Evolutionary conservation across 192 early-diverging fungal species (phyloP).

Genomic region (Kickxella alabastrina): DNA sequence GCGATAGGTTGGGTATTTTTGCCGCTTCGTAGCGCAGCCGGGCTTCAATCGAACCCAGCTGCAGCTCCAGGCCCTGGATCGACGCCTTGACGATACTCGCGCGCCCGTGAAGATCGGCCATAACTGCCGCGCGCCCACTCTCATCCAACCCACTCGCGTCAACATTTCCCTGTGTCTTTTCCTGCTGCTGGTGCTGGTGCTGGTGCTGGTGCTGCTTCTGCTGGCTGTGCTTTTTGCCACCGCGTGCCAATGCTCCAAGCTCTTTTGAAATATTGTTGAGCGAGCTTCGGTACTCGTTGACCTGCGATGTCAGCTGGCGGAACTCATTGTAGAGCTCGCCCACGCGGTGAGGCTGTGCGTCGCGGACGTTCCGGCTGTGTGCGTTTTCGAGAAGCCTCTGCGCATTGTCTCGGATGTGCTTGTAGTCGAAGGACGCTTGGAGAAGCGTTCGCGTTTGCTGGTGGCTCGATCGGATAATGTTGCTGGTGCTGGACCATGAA

Average conservation of each 20-base stretch:
- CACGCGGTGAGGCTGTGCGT: conserved; percentile 48
- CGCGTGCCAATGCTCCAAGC: conserved; percentile 32
- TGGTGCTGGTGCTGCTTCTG: too few relatives aligned
- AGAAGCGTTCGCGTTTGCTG: conserved; percentile 13
- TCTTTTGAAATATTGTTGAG: conserved; percentile 51
- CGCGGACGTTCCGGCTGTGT: conserved; percentile 53
- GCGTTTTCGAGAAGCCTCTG: conserved; percentile 48
- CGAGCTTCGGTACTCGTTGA: conserved; percentile 35
- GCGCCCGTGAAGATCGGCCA: conserved; percentile 14
- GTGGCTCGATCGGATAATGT: background rate
- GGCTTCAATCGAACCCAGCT: conserved; percentile 51
- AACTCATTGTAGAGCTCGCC: conserved; percentile 52
- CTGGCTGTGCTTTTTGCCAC: too few relatives aligned
- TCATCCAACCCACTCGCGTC: conserved; percentile 7
- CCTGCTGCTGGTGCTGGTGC: too few relatives aligned
- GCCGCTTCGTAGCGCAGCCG: conserved; percentile 60
- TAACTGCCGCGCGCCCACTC: conserved; percentile 1
- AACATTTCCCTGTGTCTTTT: conserved; percentile 15
- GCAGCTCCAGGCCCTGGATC: conserved; percentile 53
- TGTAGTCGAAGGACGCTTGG: conserved; percentile 57
- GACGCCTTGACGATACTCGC: conserved; percentile 60
- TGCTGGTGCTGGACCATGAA: too few relatives aligned
- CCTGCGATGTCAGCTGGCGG: conserved; percentile 14
- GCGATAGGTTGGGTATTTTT: conserved; percentile 76
- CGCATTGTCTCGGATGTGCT: conserved; percentile 54